Percentiles rank a stretch among this genome's conserved stretches.
Evolutionary conservation across 2,329 filamentous ascomycete species (phyloP).

Genomic region (Colletotrichum graminicola): DNA sequence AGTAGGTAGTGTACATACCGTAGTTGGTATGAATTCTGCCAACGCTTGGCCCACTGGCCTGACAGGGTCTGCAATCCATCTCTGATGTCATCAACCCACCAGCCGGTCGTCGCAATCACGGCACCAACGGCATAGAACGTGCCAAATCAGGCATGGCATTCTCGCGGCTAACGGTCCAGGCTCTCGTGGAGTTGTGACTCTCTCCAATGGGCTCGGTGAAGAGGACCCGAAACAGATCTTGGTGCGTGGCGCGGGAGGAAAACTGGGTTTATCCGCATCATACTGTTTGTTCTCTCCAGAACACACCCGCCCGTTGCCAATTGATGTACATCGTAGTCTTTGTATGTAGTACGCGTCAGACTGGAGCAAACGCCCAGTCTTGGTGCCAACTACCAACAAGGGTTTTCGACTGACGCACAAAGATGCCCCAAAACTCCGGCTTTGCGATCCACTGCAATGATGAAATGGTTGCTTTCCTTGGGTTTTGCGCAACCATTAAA

Average conservation of each 20-base stretch:
- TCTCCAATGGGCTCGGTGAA: slow-evolving; percentile 9
- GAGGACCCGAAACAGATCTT: slow-evolving; percentile 13
- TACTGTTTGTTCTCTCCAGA: neutral
- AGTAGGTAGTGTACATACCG: too few relatives aligned
- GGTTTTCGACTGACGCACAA: slow-evolving; percentile 10
- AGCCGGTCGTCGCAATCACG: slow-evolving; percentile 37
- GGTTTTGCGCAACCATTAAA: slow-evolving; percentile 23
- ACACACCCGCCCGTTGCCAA: slow-evolving; percentile 1
- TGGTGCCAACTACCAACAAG: slow-evolving; percentile 18
- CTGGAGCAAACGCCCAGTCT: slow-evolving; percentile 31
- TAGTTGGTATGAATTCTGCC: slow-evolving; percentile 4
- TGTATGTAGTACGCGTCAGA: slow-evolving; percentile 36
- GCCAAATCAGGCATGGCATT: slow-evolving; percentile 33
- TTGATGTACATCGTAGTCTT: neutral
- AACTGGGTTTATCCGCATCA: slow-evolving; percentile 25
- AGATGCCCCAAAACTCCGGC: slow-evolving; percentile 18
- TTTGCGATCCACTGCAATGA: slow-evolving; percentile 36
- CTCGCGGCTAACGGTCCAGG: slow-evolving; percentile 23
- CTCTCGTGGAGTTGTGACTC: slow-evolving; percentile 1
- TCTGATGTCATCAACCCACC: slow-evolving; percentile 42
- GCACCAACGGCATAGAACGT: slow-evolving; percentile 32
- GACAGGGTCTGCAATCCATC: slow-evolving; percentile 22
- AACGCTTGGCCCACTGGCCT: slow-evolving; percentile 38
- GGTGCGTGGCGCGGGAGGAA: slow-evolving; percentile 7
- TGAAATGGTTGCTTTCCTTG: slow-evolving; percentile 19